Percentiles rank a stretch among this genome's conserved stretches.
phyloP scores from a whole-genome alignment of 2,329 filamentous ascomycete species.

The Mariannaea elegans region DNA sequence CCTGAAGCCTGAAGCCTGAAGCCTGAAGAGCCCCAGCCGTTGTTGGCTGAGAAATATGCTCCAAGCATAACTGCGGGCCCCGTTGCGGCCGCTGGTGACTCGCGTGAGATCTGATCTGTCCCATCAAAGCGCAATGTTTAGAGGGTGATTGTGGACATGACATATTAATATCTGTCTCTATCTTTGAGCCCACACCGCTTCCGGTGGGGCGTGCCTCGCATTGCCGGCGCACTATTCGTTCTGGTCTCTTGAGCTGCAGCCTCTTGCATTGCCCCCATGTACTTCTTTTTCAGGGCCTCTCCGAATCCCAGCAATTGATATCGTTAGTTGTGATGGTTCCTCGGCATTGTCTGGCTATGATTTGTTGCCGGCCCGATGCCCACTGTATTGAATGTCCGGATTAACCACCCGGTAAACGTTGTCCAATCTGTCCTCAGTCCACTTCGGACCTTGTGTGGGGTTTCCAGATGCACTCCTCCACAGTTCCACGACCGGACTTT shows the following conservation, averaged over 20 bases:
- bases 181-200: slow-evolving; percentile 39
- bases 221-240: slow-evolving; percentile 25
- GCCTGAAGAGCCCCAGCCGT: neutral
- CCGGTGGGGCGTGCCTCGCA: slow-evolving; percentile 32
- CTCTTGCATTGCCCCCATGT: slow-evolving; percentile 16
- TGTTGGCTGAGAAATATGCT: slow-evolving; percentile 14
- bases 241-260: slow-evolving; percentile 14
- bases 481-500: slow-evolving; percentile 14
- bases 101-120: slow-evolving; percentile 39
- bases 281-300: slow-evolving; percentile 3
- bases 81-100: slow-evolving; percentile 36
- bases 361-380: slow-evolving; percentile 2
- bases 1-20: slow-evolving; percentile 1
- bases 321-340: neutral
- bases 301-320: slow-evolving; percentile 4
- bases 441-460: slow-evolving; percentile 11
- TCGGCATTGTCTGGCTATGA: slow-evolving; percentile 5
- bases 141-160: slow-evolving; percentile 32
- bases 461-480: slow-evolving; percentile 6
- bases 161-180: slow-evolving; percentile 44
- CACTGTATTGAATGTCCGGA: neutral
- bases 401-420: neutral
- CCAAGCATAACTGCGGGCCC: slow-evolving; percentile 29
- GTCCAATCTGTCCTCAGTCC: neutral
- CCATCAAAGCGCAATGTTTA: slow-evolving; percentile 31